These are phyloP conservation scores for Aureobasidium sp. DNA, from an alignment of 2,329 filamentous ascomycete species.

Conservation along the genomic window DNA sequence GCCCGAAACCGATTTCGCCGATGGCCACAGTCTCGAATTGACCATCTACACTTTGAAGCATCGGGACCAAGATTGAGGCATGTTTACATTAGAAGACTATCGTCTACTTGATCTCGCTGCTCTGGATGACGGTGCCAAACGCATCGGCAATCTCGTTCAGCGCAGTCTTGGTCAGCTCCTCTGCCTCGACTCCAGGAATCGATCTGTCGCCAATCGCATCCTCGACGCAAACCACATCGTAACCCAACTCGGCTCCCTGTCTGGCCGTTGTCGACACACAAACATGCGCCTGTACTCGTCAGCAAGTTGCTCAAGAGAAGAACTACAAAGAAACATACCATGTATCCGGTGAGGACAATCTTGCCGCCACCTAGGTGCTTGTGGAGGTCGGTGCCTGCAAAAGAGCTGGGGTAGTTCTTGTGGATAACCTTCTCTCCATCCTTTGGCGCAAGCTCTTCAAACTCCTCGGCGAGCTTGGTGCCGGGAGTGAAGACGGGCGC, in stretches of 20 bases:
- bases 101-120: conserved; percentile 37
- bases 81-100: neutral
- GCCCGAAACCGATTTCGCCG: conserved; percentile 8
- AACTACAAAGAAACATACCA: conserved; percentile 26
- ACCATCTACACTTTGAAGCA: conserved; percentile 9
- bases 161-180: conserved; percentile 44
- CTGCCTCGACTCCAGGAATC: conserved; percentile 52
- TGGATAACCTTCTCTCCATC: conserved; percentile 47
- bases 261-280: conserved; percentile 55
- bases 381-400: conserved; percentile 52
- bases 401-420: conserved; percentile 52
- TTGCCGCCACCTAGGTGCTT: conserved; percentile 49
- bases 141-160: conserved; percentile 54
- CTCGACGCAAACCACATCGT: conserved; percentile 52
- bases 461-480: conserved; percentile 51
- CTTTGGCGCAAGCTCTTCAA: conserved; percentile 48
- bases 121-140: conserved; percentile 52
- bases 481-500: conserved; percentile 58
- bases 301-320: neutral
- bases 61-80: neutral
- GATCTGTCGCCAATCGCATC: conserved; percentile 59
- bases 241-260: conserved; percentile 51
- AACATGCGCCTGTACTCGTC: conserved; percentile 47
- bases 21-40: neutral
- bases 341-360: conserved; percentile 53